These are phyloP conservation scores for Vanderwaltozyma yarrowii DNA, from an alignment of 805 yeast species.

Conservation along the genomic window DNA sequence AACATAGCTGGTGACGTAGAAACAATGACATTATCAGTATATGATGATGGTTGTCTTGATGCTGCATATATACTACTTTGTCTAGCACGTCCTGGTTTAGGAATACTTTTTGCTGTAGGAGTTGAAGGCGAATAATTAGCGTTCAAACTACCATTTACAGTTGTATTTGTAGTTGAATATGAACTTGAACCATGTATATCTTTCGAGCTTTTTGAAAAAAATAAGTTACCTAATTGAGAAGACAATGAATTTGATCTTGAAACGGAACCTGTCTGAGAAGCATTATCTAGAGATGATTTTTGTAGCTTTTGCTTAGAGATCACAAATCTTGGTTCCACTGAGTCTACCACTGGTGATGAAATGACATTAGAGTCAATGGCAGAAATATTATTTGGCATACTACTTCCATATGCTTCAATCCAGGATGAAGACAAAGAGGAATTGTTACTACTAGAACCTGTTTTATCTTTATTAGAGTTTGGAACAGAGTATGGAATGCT, in stretches of 20 bases:
- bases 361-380: conserved; percentile 49
- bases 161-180: conserved; percentile 2
- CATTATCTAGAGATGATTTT: conserved; percentile 20
- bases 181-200: conserved; percentile 7
- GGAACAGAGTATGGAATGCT: conserved; percentile 67
- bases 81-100: conserved; percentile 28
- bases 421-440: conserved; percentile 28
- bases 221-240: conserved; percentile 27
- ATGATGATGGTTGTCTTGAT: conserved; percentile 27
- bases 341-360: conserved; percentile 58
- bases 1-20: conserved; percentile 23
- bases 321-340: conserved; percentile 78
- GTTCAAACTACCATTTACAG: conserved; percentile 2
- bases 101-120: conserved; percentile 25
- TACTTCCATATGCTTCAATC: conserved; percentile 28
- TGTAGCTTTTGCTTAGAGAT: conserved; percentile 60
- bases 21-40: conserved; percentile 16
- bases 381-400: conserved; percentile 32
- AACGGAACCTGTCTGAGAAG: conserved; percentile 15
- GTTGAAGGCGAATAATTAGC: not conserved
- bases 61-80: conserved; percentile 27
- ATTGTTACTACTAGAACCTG: conserved; percentile 16
- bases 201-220: conserved; percentile 22
- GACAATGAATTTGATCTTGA: conserved; percentile 28
- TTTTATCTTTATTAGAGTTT: conserved; percentile 38